phyloP scores from a whole-genome alignment of 2,329 filamentous ascomycete species.

The Thielaviopsis punctulata region DNA sequence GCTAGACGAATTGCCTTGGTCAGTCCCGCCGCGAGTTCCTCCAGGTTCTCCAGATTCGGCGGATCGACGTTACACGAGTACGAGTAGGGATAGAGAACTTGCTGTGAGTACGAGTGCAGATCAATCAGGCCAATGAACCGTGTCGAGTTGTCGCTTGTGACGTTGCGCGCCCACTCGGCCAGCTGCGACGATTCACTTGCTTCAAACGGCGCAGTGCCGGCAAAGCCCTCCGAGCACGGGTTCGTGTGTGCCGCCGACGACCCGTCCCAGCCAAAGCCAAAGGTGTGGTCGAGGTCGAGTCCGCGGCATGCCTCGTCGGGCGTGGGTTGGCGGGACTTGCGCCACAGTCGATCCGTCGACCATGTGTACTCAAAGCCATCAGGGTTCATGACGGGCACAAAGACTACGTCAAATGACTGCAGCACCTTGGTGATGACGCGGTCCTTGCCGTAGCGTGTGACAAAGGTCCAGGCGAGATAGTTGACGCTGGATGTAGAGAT shows the following conservation, averaged over 20 bases:
- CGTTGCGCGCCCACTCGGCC: conserved; percentile 66
- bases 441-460: conserved; percentile 64
- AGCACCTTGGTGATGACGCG: conserved; percentile 58
- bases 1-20: conserved; percentile 78
- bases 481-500: conserved; percentile 83
- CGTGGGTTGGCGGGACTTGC: conserved; percentile 80
- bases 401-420: conserved; percentile 69
- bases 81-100: conserved; percentile 82
- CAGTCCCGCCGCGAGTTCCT: conserved; percentile 76
- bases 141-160: conserved; percentile 52
- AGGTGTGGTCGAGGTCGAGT: conserved; percentile 76
- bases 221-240: conserved; percentile 81
- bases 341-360: conserved; percentile 82
- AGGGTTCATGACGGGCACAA: conserved; percentile 78
- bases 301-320: conserved; percentile 69
- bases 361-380: conserved; percentile 92
- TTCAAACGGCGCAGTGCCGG: conserved; percentile 68
- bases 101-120: conserved; percentile 87
- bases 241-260: conserved; percentile 42
- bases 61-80: conserved; percentile 66
- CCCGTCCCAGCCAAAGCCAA: conserved; percentile 70
- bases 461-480: conserved; percentile 76
- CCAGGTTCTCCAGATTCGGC: conserved; percentile 76
- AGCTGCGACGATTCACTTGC: conserved; percentile 61
- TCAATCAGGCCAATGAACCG: conserved; percentile 76